Base-by-base conservation (phyloP, 306 rosid species). In the Quercus ilex region DNA sequence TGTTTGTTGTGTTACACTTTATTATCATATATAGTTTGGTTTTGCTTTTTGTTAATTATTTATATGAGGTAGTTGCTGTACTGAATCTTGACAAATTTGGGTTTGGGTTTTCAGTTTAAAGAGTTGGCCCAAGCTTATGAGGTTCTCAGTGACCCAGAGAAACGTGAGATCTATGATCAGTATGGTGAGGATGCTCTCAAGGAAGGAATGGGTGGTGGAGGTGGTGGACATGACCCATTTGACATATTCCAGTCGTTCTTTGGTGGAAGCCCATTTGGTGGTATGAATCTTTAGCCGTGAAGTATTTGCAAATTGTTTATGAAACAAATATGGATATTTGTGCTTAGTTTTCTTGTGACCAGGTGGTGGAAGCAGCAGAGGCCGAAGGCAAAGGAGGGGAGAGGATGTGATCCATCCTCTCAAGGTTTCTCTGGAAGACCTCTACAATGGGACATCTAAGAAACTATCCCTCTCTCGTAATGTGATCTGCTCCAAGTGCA, bases 141-240 rank as follows among this genome's bases (percentile, higher is more conserved):
- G 86, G 97, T 94, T 75, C 80, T 94, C 68, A 91, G 95, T 75
- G 98, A 94, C 63, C 97, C 98, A 17, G 98, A 92, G 83, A 94
- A 94, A 80, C 98, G 98, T 75, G 97, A 94, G 80, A 83, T 94
- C 73, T 94, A 94, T 73, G 98, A 94, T 79, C 92, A 88, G 35
- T 94, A 92, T 63, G 98, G 98, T 25, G 98, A 94, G 78, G 99
- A 94, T 58, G 99, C 97, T 4, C 97, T 94, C 23, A 94, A 94
- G 91, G 97, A 94, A 87, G 99, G 99, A 88, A 87, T 92, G 97
- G 98, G 97, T 14, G 98, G 91, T 26, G 97, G 95, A 7, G 95
- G 97, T 3, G 98, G 93, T 0, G 99, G 90, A 72, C 97, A 91
- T 5, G 97, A 92, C n/a, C 98, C 98, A 15, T 94, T 92, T 81